phyloP scores from a whole-genome alignment of 176 grass and related monocot genomes.

The Musa troglodytarum region DNA sequence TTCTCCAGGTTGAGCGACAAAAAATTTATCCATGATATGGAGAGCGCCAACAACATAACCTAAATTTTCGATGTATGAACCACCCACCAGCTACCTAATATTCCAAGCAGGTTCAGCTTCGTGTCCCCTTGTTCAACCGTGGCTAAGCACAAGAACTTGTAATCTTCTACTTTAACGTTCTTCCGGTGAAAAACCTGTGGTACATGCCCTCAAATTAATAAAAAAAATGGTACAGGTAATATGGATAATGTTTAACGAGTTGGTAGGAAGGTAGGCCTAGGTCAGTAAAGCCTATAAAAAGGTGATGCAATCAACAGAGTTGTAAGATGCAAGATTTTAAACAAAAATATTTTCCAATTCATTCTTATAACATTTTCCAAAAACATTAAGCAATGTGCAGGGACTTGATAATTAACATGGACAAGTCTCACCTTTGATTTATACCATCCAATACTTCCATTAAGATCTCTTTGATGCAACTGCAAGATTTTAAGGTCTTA shows the following conservation, averaged over 20 bases:
- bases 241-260: no score
- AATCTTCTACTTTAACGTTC: slow-evolving; percentile 66
- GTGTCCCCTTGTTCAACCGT: slow-evolving; percentile 41
- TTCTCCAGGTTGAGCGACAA: no score
- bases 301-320: no score
- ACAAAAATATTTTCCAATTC: no score
- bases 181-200: slow-evolving; percentile 43
- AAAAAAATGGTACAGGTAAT: no score
- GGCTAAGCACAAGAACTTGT: slow-evolving; percentile 63
- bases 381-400: not conserved
- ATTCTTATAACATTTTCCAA: no score
- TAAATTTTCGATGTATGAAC: slow-evolving; percentile 31
- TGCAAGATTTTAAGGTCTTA: slow-evolving; percentile 31
- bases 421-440: slow-evolving; percentile 50
- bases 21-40: no score
- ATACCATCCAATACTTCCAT: slow-evolving; percentile 23
- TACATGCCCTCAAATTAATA: no score
- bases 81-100: slow-evolving; percentile 79
- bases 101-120: slow-evolving; percentile 55
- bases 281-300: no score
- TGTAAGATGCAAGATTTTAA: no score
- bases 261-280: no score
- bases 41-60: no score
- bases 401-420: not conserved
- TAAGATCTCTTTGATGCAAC: slow-evolving; percentile 47